These are phyloP conservation scores for Mallotus nudiflorus DNA, from an alignment of 345 rosid genomes.

Conservation along the genomic window DNA sequence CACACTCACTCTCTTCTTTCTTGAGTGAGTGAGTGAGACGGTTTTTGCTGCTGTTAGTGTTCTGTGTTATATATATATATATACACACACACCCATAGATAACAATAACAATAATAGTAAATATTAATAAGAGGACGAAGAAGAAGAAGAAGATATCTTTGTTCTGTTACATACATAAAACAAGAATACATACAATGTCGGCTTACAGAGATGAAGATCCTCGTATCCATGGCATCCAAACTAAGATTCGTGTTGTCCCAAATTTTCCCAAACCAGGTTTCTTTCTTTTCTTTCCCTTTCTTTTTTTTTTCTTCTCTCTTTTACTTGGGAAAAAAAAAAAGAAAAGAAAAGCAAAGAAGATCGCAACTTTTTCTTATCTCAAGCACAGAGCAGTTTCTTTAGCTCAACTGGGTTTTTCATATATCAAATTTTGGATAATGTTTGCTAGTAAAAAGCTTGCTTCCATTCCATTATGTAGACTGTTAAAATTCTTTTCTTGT, in stretches of 20 bases:
- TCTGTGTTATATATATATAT: no score
- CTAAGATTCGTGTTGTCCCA: conserved; percentile 30
- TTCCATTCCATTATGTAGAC: no score
- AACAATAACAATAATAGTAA: no score
- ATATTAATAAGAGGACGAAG: no score
- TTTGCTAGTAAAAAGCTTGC: no score
- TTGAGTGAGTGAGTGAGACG: background rate
- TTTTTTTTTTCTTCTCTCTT: background rate
- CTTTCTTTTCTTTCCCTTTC: background rate
- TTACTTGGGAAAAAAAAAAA: background rate
- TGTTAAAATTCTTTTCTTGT: no score
- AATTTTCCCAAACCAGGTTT: conserved; percentile 32
- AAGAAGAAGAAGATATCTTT: background rate
- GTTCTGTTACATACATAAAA: conserved; percentile 8
- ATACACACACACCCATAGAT: background rate
- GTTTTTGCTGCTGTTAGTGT: background rate
- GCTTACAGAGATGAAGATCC: conserved; percentile 43
- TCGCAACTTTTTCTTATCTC: background rate
- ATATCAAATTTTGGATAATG: no score
- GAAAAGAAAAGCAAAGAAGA: no score
- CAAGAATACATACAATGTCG: conserved; percentile 64
- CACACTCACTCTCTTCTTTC: background rate
- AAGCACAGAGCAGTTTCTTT: background rate
- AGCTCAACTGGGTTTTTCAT: background rate
- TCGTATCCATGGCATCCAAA: conserved; percentile 40